Evolutionary conservation across 2,329 filamentous ascomycete species (phyloP).

Genomic region (Colletotrichum ledebouriae): DNA sequence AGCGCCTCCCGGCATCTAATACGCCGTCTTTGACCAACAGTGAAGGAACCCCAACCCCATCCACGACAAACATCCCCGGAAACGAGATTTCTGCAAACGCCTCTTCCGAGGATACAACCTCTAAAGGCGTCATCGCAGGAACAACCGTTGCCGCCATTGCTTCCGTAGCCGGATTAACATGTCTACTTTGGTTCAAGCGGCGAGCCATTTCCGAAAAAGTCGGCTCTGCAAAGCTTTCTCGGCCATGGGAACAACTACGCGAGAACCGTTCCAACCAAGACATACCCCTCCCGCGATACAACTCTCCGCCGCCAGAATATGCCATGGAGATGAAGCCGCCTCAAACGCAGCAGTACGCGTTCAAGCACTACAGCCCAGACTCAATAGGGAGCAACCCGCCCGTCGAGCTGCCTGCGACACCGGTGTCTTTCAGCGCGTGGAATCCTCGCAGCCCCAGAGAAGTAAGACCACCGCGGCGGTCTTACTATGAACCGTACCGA

Average conservation of each 20-base stretch:
- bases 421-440: slow-evolving; percentile 38
- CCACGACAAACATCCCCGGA: background rate
- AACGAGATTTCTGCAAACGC: slow-evolving; percentile 4
- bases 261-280: slow-evolving; percentile 14
- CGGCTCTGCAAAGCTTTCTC: slow-evolving; percentile 14
- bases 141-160: slow-evolving; percentile 35
- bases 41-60: slow-evolving; percentile 11
- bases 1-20: slow-evolving; percentile 7
- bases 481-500: slow-evolving; percentile 36
- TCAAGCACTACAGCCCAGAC: slow-evolving; percentile 39
- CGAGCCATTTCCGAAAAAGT: slow-evolving; percentile 35
- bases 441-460: slow-evolving; percentile 20
- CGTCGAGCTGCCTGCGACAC: slow-evolving; percentile 37
- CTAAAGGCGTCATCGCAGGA: slow-evolving; percentile 29
- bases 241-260: slow-evolving; percentile 32
- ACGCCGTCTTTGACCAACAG: background rate
- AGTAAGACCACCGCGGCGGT: slow-evolving; percentile 16
- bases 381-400: slow-evolving; percentile 26
- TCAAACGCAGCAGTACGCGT: slow-evolving; percentile 14
- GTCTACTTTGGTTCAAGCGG: slow-evolving; percentile 36
- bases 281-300: slow-evolving; percentile 31
- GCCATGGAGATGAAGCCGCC: slow-evolving; percentile 10
- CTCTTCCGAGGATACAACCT: slow-evolving; percentile 2
- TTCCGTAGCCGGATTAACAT: slow-evolving; percentile 28
- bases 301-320: slow-evolving; percentile 32